Percentiles rank a stretch among this genome's conserved stretches.
These are phyloP conservation scores for Fusarium virguliforme DNA, from an alignment of 2,329 filamentous ascomycete genomes.

Conservation along the genomic window DNA sequence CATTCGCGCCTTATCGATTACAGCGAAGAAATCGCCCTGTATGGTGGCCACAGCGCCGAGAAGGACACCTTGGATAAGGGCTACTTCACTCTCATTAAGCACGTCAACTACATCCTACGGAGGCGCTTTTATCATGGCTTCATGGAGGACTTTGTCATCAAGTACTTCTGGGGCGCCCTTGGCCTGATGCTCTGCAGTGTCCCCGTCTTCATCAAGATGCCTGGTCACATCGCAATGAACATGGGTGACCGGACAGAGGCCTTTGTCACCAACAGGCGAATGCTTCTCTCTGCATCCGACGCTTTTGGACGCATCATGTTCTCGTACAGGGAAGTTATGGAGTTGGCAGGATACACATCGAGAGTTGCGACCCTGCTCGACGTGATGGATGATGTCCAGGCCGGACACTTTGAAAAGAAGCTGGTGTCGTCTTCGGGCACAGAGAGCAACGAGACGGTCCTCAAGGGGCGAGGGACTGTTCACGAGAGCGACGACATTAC, in stretches of 20 bases:
- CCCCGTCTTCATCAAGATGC: conserved; percentile 95
- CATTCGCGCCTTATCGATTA: conserved; percentile 97
- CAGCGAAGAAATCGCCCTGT: conserved; percentile 94
- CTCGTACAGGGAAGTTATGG: conserved; percentile 97
- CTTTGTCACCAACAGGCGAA: conserved; percentile 94
- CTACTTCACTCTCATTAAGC: conserved; percentile 99
- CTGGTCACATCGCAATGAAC: conserved; percentile 74
- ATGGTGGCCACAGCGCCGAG: conserved; percentile 91
- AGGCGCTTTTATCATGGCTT: conserved; percentile 96
- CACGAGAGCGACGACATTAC: conserved; percentile 87
- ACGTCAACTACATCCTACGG: conserved; percentile 95
- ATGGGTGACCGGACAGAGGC: conserved; percentile 82
- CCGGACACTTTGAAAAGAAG: conserved; percentile 95
- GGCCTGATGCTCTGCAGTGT: conserved; percentile 93
- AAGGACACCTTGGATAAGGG: conserved; percentile 98
- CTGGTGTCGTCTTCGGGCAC: conserved; percentile 90
- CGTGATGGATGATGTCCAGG: conserved; percentile 94
- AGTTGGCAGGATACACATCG: conserved; percentile 94
- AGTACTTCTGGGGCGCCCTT: conserved; percentile 98
- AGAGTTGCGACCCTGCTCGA: conserved; percentile 91
- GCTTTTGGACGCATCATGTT: conserved; percentile 98
- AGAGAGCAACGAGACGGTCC: conserved; percentile 85
- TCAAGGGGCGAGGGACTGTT: conserved; percentile 85
- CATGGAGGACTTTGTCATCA: conserved; percentile 99
- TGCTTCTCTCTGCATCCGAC: conserved; percentile 94